Evolutionary conservation across 75 land plant genomes (phyloP).

Genomic region (Cryptomeria japonica): DNA sequence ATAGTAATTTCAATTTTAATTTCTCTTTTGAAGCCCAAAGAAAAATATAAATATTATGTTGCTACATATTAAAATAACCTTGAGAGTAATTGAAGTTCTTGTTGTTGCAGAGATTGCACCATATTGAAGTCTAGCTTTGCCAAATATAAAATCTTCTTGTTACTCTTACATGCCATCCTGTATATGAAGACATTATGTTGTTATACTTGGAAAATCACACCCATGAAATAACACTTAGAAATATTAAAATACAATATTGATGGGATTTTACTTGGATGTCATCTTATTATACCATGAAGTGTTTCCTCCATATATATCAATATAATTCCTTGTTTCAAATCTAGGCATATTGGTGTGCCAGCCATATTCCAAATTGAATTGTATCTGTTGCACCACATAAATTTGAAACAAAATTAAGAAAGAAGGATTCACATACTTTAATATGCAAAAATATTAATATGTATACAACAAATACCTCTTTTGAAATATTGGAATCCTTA

Average conservation of each 20-base stretch:
- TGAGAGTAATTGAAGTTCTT: constrained; percentile 20
- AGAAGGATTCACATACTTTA: too few species aligned
- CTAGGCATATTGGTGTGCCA: not conserved
- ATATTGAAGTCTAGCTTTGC: constrained; percentile 32
- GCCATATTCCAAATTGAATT: too few species aligned
- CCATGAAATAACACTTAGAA: not conserved
- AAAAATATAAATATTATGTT: constrained; percentile 1
- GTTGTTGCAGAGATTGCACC: constrained; percentile 15
- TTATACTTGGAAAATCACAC: not conserved
- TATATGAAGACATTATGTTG: not conserved
- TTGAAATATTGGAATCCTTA: too few species aligned
- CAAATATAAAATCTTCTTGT: constrained; percentile 5
- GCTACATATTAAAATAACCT: constrained; percentile 1
- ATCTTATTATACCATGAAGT: not conserved
- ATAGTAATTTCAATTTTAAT: constrained; percentile 9
- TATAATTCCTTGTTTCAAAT: not conserved
- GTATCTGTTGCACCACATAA: too few species aligned
- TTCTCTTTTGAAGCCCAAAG: constrained; percentile 16
- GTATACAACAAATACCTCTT: too few species aligned
- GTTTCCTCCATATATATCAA: not conserved
- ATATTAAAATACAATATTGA: not conserved
- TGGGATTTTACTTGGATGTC: not conserved
- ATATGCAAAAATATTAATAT: too few species aligned
- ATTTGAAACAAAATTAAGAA: too few species aligned
- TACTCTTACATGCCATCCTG: not conserved